These are phyloP conservation scores for Phenoliferia sp. DNA, from an alignment of 1,284 basidiomycete genomes.

Conservation along the genomic window DNA sequence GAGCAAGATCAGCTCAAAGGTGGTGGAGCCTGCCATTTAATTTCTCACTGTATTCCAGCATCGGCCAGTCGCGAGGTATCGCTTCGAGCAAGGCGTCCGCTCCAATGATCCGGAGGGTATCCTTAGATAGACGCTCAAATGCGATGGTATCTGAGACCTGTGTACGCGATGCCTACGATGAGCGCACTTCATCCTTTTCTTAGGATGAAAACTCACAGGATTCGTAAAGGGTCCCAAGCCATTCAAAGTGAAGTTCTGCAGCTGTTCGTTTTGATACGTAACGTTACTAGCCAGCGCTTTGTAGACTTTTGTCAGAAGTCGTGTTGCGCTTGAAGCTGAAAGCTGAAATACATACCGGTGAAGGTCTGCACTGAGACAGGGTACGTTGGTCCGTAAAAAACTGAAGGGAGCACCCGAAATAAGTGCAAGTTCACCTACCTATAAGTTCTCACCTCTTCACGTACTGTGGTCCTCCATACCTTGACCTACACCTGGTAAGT, in stretches of 20 bases:
- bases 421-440: neutral
- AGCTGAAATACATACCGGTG: neutral
- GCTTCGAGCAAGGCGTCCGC: neutral
- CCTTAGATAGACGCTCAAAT: neutral
- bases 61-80: neutral
- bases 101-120: neutral
- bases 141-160: neutral
- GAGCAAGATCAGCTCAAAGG: neutral
- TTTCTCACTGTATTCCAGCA: neutral
- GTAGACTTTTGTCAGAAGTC: neutral
- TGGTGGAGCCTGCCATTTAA: neutral
- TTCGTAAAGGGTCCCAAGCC: neutral
- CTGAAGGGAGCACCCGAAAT: neutral
- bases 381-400: neutral
- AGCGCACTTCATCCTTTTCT: neutral
- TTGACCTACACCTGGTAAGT: conserved; percentile 33
- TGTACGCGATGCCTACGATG: neutral
- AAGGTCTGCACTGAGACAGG: neutral
- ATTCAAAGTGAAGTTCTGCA: neutral
- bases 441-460: neutral
- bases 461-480: conserved; percentile 13
- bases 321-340: neutral
- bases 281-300: neutral
- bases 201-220: neutral
- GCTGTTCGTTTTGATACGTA: neutral